Evolutionary conservation across 2,329 filamentous ascomycete species (phyloP).

Genomic region (Onygena corvina): DNA sequence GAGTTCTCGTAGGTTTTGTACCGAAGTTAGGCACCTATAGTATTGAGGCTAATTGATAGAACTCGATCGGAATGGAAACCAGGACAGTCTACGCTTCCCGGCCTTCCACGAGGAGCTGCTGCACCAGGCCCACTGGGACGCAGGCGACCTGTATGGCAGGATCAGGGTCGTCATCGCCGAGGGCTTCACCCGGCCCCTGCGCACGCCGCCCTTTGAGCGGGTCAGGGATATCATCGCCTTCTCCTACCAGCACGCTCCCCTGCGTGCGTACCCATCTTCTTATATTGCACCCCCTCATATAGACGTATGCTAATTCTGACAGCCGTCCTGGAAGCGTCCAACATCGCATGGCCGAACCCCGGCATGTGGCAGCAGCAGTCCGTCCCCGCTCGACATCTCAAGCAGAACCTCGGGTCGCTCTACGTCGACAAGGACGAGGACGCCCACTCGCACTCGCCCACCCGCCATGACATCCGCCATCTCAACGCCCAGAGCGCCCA

Average conservation of each 20-base stretch:
- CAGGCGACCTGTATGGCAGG: conserved; percentile 57
- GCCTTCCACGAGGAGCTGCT: conserved; percentile 57
- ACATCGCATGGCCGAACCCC: conserved; percentile 69
- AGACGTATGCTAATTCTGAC: conserved; percentile 3
- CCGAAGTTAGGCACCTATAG: conserved; percentile 11
- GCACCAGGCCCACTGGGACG: conserved; percentile 58
- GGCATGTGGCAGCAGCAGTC: conserved; percentile 51
- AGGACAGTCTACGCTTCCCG: conserved; percentile 57
- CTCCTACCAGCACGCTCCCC: conserved; percentile 73
- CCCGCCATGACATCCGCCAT: conserved; percentile 24
- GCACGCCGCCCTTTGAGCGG: conserved; percentile 46
- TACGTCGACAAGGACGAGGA: conserved; percentile 37
- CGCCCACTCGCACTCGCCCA: conserved; percentile 53
- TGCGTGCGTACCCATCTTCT: conserved; percentile 43
- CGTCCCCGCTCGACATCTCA: conserved; percentile 33
- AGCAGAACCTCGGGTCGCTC: conserved; percentile 21
- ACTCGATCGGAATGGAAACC: conserved; percentile 46
- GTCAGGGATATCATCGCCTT: conserved; percentile 64
- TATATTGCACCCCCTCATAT: neutral
- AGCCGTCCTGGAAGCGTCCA: conserved; percentile 61
- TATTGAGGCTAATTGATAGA: conserved; percentile 33
- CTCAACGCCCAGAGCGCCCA: conserved; percentile 17
- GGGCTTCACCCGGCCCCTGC: conserved; percentile 46
- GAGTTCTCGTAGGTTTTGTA: conserved; percentile 24
- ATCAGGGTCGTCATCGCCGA: conserved; percentile 68